Conservation (phyloP, 2,329 filamentous ascomycete species). For the Alternaria panax region DNA sequence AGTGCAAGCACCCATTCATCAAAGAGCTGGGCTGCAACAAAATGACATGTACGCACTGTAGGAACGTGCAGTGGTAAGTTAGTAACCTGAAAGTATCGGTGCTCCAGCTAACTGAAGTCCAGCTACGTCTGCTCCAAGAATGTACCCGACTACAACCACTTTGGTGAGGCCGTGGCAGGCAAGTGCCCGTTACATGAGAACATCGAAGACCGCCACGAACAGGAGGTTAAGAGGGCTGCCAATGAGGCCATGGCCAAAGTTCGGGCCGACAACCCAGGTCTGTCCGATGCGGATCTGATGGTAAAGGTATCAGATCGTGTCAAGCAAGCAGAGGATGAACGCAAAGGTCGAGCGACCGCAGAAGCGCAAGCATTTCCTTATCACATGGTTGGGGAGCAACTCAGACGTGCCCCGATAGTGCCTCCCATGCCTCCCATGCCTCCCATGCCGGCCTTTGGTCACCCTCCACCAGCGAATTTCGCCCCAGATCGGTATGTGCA, state of each 20-base stretch:
- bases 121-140: slow-evolving; percentile 76
- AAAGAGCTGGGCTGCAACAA: slow-evolving; percentile 85
- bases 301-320: slow-evolving; percentile 65
- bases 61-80: slow-evolving; percentile 62
- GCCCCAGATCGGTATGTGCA: slow-evolving; percentile 23
- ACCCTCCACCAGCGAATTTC: neutral
- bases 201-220: slow-evolving; percentile 64
- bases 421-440: neutral
- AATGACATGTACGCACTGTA: slow-evolving; percentile 73
- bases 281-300: slow-evolving; percentile 65
- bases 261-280: slow-evolving; percentile 65
- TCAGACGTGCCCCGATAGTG: slow-evolving; percentile 13
- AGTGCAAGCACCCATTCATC: slow-evolving; percentile 76
- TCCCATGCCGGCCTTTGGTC: slow-evolving; percentile 1
- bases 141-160: slow-evolving; percentile 72
- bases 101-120: slow-evolving; percentile 8
- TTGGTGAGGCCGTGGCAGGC: slow-evolving; percentile 58
- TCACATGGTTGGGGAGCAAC: slow-evolving; percentile 30
- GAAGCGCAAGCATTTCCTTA: slow-evolving; percentile 28
- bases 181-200: slow-evolving; percentile 75
- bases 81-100: rapidly evolving
- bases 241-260: slow-evolving; percentile 64
- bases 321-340: slow-evolving; percentile 40
- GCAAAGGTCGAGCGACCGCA: slow-evolving; percentile 25
- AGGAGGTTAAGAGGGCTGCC: slow-evolving; percentile 70